Evolutionary conservation across 768 basidiomycete genomes (phyloP).

Genomic region (Boletus reticuloceps): DNA sequence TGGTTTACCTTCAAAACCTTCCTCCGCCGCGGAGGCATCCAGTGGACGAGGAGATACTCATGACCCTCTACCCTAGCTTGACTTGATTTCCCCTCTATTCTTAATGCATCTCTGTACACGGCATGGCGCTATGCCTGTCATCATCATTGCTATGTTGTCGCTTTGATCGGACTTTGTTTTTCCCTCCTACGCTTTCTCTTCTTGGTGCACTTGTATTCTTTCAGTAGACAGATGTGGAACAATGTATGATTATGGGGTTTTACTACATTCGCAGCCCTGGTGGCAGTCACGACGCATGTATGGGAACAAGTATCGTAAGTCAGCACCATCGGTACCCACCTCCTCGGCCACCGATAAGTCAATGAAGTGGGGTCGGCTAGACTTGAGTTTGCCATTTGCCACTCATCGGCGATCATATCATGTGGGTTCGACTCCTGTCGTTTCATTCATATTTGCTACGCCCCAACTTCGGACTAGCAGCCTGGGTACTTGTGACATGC

Average conservation of each 20-base stretch:
- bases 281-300: not conserved
- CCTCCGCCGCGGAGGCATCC: conserved; percentile 66
- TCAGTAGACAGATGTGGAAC: conserved; percentile 18
- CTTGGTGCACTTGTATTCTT: conserved; percentile 25
- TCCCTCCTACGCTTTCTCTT: conserved; percentile 9
- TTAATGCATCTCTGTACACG: conserved; percentile 11
- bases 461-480: not conserved
- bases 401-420: not conserved
- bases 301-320: not conserved
- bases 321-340: not conserved
- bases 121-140: not conserved
- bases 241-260: conserved; percentile 19
- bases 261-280: not conserved
- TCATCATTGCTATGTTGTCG: conserved; percentile 11
- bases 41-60: conserved; percentile 67
- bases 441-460: not conserved
- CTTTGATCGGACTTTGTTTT: conserved; percentile 6
- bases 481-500: not conserved
- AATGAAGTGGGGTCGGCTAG: no score
- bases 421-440: not conserved
- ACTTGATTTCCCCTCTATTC: conserved; percentile 21
- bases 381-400: not conserved
- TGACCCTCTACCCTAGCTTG: conserved; percentile 46
- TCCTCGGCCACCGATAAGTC: not conserved
- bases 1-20: conserved; percentile 59